Conservation (phyloP, 352 stramenopile species). For the Globisporangium canariense region DNA sequence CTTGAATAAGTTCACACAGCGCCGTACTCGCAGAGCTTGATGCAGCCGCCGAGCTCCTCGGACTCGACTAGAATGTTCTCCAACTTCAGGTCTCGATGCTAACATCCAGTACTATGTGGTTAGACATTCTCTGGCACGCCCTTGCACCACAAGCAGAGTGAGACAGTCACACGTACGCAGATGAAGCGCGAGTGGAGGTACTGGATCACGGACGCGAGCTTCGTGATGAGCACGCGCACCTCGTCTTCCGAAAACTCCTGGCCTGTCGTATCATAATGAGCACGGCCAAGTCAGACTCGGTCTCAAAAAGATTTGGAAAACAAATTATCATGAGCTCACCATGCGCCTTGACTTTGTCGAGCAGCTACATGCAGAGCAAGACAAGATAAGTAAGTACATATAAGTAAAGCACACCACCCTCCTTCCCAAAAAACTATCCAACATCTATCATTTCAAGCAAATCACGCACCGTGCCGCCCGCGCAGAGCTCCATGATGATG, state of each 20-base stretch:
- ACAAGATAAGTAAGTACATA: neutral
- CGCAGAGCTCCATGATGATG: slow-evolving; percentile 85
- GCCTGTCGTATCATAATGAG: slow-evolving; percentile 4
- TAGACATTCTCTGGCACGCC: neutral
- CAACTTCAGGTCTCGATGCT: slow-evolving; percentile 80
- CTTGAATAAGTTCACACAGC: neutral
- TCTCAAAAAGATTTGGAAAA: too few species aligned
- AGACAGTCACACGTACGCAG: slow-evolving; percentile 40
- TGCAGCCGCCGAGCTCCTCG: slow-evolving; percentile 40
- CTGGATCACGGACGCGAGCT: slow-evolving; percentile 71
- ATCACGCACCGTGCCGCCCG: slow-evolving; percentile 38
- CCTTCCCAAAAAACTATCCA: neutral
- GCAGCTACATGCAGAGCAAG: slow-evolving; percentile 30
- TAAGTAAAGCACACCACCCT: neutral
- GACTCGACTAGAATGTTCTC: slow-evolving; percentile 81
- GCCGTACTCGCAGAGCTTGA: slow-evolving; percentile 82
- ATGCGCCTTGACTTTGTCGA: slow-evolving; percentile 54
- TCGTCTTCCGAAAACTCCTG: slow-evolving; percentile 49
- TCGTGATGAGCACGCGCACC: slow-evolving; percentile 55
- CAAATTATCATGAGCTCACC: neutral
- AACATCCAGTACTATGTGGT: slow-evolving; percentile 1
- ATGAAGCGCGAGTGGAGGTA: slow-evolving; percentile 82
- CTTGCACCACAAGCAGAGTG: neutral
- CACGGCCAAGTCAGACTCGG: too few species aligned
- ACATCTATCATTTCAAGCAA: neutral